Percentiles rank a stretch among this genome's conserved stretches.
Evolutionary conservation across 331 rosid genomes (phyloP).

Genomic region (Erythrophleum ivorense): DNA sequence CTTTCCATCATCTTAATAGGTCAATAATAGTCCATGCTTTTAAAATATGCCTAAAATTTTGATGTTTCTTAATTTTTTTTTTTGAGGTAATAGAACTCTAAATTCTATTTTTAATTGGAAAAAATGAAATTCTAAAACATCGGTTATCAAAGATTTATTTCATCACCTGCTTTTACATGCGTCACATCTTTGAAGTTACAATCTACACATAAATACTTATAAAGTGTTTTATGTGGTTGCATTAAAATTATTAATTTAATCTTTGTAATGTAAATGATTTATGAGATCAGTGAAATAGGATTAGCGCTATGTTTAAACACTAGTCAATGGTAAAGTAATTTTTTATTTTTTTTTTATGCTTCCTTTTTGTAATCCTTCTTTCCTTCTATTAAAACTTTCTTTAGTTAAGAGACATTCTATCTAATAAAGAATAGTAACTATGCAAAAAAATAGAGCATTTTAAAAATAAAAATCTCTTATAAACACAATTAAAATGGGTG

Average conservation of each 20-base stretch:
- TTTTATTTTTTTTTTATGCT: not conserved
- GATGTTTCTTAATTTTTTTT: slow-evolving; percentile 18
- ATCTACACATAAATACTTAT: not conserved
- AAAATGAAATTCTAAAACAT: not conserved
- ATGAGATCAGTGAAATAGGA: not conserved
- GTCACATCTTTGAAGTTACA: too few relatives aligned
- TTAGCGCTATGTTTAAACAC: not conserved
- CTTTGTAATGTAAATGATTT: not conserved
- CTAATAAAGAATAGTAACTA: not conserved
- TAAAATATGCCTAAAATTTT: slow-evolving; percentile 5
- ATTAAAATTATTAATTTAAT: slow-evolving; percentile 2
- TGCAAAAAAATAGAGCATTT: not conserved
- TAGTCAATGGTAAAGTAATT: slow-evolving; percentile 4
- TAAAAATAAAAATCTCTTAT: not conserved
- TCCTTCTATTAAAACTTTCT: not conserved
- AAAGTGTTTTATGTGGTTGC: slow-evolving; percentile 3
- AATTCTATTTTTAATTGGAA: not conserved
- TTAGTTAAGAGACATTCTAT: not conserved
- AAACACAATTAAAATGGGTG: too few relatives aligned
- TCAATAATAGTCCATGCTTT: not conserved
- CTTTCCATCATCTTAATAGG: not conserved
- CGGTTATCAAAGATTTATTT: not conserved
- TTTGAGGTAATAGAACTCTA: slow-evolving; percentile 2
- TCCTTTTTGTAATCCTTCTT: not conserved
- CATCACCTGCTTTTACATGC: not conserved